Percentiles rank a stretch among this genome's conserved stretches.
Conservation (phyloP, 1,139 yeast genomes). For the Waltiozyma sp. region DNA sequence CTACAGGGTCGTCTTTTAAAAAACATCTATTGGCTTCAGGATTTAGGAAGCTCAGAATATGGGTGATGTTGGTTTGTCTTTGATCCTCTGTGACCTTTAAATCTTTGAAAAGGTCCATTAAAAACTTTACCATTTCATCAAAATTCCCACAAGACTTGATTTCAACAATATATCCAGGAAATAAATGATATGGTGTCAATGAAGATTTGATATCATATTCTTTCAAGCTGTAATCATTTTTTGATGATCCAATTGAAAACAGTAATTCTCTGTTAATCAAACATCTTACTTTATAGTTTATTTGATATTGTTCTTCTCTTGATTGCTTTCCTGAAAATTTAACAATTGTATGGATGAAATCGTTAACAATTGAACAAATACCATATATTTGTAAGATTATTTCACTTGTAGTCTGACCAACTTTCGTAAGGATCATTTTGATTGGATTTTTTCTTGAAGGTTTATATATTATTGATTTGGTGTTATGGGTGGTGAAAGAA, state of each 20-base stretch:
- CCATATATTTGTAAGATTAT: not conserved
- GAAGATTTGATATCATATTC: not conserved
- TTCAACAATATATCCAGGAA: not conserved
- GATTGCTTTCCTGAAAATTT: not conserved
- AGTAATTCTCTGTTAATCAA: not conserved
- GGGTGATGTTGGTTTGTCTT: not conserved
- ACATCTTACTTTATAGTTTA: not conserved
- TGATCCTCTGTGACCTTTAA: not conserved
- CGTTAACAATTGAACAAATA: not conserved
- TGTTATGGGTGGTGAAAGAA: not conserved
- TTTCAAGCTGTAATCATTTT: not conserved
- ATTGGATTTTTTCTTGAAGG: not conserved
- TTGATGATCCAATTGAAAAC: not conserved
- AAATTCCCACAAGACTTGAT: not conserved
- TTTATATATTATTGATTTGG: not conserved
- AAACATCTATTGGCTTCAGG: not conserved
- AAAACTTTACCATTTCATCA: not conserved
- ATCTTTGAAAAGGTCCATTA: not conserved
- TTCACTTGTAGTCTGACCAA: not conserved
- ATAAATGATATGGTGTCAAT: not conserved
- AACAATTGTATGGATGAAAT: not conserved
- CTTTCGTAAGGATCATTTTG: not conserved
- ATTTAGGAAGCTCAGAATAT: not conserved
- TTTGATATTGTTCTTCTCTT: not conserved
- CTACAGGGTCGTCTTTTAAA: not conserved